Percentiles rank a stretch among this genome's conserved stretches.
These are phyloP conservation scores for Eustoma russellianum DNA, from an alignment of 257 asterid genomes.

Conservation along the genomic window DNA sequence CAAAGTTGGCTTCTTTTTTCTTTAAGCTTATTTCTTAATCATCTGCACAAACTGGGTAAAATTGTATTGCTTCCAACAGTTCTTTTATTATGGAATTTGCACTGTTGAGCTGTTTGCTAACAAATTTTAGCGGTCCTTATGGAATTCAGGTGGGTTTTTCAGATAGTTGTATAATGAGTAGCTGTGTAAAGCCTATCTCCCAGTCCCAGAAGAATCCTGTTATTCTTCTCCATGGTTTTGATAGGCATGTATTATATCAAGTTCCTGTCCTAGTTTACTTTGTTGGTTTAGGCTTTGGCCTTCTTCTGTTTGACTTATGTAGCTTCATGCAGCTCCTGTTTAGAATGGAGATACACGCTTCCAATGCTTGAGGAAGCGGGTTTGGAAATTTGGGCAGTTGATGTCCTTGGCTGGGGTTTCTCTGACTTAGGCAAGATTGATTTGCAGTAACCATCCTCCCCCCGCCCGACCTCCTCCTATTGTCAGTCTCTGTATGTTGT, in stretches of 20 bases:
- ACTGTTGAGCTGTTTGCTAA: not conserved
- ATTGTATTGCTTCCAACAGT: no score
- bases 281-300: not conserved
- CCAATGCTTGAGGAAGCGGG: slow-evolving; percentile 92
- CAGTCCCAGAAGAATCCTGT: slow-evolving; percentile 37
- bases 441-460: no score
- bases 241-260: slow-evolving; percentile 47
- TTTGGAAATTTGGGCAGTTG: slow-evolving; percentile 78
- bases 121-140: not conserved
- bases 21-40: no score
- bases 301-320: slow-evolving; percentile 26
- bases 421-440: slow-evolving; percentile 51
- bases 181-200: slow-evolving; percentile 64
- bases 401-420: slow-evolving; percentile 96
- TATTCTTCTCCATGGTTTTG: slow-evolving; percentile 95
- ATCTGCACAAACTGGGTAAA: no score
- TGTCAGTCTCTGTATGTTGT: no score
- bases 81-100: not conserved
- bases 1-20: no score
- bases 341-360: slow-evolving; percentile 84
- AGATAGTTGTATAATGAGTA: slow-evolving; percentile 50
- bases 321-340: slow-evolving; percentile 71
- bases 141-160: slow-evolving; percentile 49
- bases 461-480: slow-evolving; percentile 2
- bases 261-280: not conserved